A percentile compares a stretch with the other conserved stretches of the same genome.
Evolutionary conservation across 352 stramenopile species (phyloP).

Genomic region (Chrysophaeum taylorii): DNA sequence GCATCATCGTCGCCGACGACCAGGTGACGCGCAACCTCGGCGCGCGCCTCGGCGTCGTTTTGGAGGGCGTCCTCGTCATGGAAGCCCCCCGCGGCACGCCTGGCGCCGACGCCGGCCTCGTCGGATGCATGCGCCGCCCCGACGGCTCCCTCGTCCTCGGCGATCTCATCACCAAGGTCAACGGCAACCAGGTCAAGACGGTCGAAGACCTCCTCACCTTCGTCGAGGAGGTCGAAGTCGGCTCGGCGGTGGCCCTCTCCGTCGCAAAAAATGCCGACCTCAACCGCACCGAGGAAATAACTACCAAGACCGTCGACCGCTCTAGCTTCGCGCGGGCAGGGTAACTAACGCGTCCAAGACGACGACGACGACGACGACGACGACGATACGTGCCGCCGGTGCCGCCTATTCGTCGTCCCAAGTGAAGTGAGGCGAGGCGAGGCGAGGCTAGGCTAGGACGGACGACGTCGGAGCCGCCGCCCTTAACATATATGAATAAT

Average conservation of each 20-base stretch:
- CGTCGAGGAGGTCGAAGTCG: constrained; percentile 26
- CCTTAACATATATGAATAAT: too few species aligned
- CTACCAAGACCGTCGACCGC: too few species aligned
- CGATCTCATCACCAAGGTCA: constrained; percentile 37
- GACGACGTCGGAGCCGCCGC: too few species aligned
- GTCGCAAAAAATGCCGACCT: too few species aligned
- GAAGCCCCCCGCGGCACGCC: constrained; percentile 27
- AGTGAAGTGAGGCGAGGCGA: too few species aligned
- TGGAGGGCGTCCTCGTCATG: constrained; percentile 34
- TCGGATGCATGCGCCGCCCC: constrained; percentile 12
- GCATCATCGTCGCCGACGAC: constrained; percentile 24
- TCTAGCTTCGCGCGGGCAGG: too few species aligned
- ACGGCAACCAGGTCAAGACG: constrained; percentile 30
- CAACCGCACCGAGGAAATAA: too few species aligned
- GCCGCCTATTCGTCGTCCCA: too few species aligned
- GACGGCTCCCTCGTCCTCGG: constrained; percentile 28
- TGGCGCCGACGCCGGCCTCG: constrained; percentile 16
- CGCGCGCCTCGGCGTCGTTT: neutral
- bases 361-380: too few species aligned
- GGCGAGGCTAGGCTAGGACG: too few species aligned
- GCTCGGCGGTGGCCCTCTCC: neutral
- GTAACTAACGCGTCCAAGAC: too few species aligned
- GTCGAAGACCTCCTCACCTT: constrained; percentile 37
- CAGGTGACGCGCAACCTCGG: constrained; percentile 20
- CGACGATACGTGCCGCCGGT: too few species aligned